Percentiles rank a stretch among this genome's conserved stretches.
Evolutionary conservation across 805 yeast genomes (phyloP).

Genomic region (Kuraishia hungarica): DNA sequence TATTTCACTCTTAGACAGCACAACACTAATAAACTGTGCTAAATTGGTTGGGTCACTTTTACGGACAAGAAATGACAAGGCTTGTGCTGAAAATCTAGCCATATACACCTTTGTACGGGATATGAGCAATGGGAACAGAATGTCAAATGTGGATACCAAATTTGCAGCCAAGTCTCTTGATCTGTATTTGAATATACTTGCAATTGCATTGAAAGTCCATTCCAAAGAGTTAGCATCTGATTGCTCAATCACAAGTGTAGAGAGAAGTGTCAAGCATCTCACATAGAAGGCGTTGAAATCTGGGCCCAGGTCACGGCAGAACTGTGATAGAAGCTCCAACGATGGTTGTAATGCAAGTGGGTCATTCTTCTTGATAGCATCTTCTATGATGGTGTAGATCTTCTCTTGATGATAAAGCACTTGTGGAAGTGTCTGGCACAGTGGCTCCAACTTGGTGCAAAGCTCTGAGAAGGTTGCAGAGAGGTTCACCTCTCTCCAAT

Average conservation of each 20-base stretch:
- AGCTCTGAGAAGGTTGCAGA: slow-evolving; percentile 65
- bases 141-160: slow-evolving; percentile 58
- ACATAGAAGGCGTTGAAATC: slow-evolving; percentile 70
- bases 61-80: slow-evolving; percentile 74
- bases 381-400: slow-evolving; percentile 36
- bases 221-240: slow-evolving; percentile 60
- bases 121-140: slow-evolving; percentile 56
- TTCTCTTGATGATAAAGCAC: slow-evolving; percentile 59
- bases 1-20: slow-evolving; percentile 22
- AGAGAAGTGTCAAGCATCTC: slow-evolving; percentile 41
- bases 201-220: slow-evolving; percentile 76
- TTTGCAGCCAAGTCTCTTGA: slow-evolving; percentile 56
- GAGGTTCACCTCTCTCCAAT: slow-evolving; percentile 83
- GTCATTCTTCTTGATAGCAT: slow-evolving; percentile 49
- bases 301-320: slow-evolving; percentile 87
- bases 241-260: slow-evolving; percentile 38
- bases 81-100: slow-evolving; percentile 82
- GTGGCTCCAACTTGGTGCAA: slow-evolving; percentile 40
- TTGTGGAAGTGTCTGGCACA: slow-evolving; percentile 70
- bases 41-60: slow-evolving; percentile 48
- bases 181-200: slow-evolving; percentile 84
- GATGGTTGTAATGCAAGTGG: slow-evolving; percentile 70
- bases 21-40: slow-evolving; percentile 31
- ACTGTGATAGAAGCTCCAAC: slow-evolving; percentile 72
- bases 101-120: slow-evolving; percentile 52